Evolutionary conservation across 1,284 basidiomycete genomes (phyloP).

Genomic region (Heliocybe sulcata): DNA sequence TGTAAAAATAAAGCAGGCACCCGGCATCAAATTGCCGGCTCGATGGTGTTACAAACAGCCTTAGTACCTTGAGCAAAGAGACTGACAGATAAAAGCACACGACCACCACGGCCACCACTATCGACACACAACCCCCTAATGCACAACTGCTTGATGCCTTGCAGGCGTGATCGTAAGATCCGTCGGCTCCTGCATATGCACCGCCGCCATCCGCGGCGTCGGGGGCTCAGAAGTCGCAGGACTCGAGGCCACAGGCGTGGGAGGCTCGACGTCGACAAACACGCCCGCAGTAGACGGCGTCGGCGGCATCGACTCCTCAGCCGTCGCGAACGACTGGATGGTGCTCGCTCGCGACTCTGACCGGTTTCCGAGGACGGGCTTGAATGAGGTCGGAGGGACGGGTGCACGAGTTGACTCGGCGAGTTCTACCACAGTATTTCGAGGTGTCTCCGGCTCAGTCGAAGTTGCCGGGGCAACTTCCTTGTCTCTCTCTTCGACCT

Average conservation of each 20-base stretch:
- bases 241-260: background rate
- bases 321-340: slow-evolving; percentile 8
- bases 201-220: slow-evolving; percentile 14
- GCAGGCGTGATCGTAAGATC: slow-evolving; percentile 15
- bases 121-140: background rate
- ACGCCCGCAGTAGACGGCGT: background rate
- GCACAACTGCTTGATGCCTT: background rate
- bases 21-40: too few relatives aligned
- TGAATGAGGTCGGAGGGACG: slow-evolving; percentile 3
- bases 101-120: too few relatives aligned
- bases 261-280: background rate
- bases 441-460: background rate
- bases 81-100: too few relatives aligned
- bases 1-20: too few relatives aligned
- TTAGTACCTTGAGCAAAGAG: too few relatives aligned
- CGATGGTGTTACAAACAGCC: too few relatives aligned
- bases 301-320: slow-evolving; percentile 3
- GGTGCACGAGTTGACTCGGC: background rate
- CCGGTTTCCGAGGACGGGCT: background rate
- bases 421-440: background rate
- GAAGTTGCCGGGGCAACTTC: background rate
- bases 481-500: background rate
- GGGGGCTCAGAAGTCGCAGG: slow-evolving; percentile 9
- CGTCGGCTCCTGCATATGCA: slow-evolving; percentile 16
- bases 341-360: slow-evolving; percentile 12